Base-by-base conservation (phyloP, 2,329 filamentous ascomycete species). In the Dissoconium aciculare region DNA sequence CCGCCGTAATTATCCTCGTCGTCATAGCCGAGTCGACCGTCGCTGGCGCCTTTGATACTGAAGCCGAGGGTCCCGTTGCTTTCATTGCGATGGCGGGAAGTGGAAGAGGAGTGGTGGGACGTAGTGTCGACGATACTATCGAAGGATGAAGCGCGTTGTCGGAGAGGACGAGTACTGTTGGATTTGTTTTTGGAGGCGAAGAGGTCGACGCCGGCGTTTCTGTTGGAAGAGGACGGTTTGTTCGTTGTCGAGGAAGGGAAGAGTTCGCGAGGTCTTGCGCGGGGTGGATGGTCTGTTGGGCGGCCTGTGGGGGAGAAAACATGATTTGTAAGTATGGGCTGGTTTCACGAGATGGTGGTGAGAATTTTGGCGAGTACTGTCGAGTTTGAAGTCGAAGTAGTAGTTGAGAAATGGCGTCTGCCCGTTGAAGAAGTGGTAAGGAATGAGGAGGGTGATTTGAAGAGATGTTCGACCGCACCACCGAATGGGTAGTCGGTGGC, bases 21-120 rank as follows among this genome's bases (percentile, higher is more conserved):
- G n/a, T n/a, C 19, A 8, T n/a, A 8, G 8, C 19, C 19, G 19
- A 23, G 19, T 23, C 19, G 8, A 8, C 19, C 23, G 11, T 12
- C 6, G 9, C 46, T 45, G 3, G 47, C 45, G 11, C 52, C 53
- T 30, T 45, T 50, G 38, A 57, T 50, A 26, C 41, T 49, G 44
- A 57, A 56, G 11, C 48, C 50, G 3, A 15, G 33, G 16, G 11
- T 36, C 31, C 33, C 30, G 19, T 28, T 39, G 32, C n/a, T 29
- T 42, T 12, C 37, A 28, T 15, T 34, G 11, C 30, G 34, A 1
- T 30, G 34, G 31, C 33, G n/a, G n/a, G n/a, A n/a, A n/a, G n/a
- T n/a, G n/a, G n/a, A n/a, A n/a, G n/a, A n/a, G n/a, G n/a, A n/a
- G n/a, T n/a, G n/a, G n/a, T n/a, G n/a, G n/a, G n/a, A n/a, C n/a